phyloP scores from a whole-genome alignment of 169 alveolate species.

The Babesia gibsoni region DNA sequence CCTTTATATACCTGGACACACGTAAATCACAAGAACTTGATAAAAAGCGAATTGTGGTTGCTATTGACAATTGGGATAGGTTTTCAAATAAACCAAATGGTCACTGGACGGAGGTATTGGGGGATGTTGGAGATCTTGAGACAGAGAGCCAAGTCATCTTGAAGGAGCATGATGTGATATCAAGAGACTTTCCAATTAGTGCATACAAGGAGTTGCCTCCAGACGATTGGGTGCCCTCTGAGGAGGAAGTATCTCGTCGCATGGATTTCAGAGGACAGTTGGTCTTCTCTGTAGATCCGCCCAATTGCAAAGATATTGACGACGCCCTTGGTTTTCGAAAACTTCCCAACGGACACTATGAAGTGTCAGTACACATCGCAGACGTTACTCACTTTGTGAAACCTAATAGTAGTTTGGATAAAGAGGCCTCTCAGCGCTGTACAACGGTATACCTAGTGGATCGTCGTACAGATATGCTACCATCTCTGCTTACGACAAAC shows the following conservation, averaged over 20 bases:
- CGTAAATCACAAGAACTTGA: constrained; percentile 76
- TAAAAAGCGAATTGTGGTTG: constrained; percentile 87
- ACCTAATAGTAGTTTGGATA: constrained; percentile 94
- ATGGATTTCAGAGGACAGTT: constrained; percentile 81
- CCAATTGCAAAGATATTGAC: constrained; percentile 98
- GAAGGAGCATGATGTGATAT: constrained; percentile 76
- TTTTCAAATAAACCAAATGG: constrained; percentile 87
- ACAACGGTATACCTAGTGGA: constrained; percentile 96
- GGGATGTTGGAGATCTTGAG: constrained; percentile 84
- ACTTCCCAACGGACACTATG: constrained; percentile 70
- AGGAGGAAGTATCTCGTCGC: constrained; percentile 85
- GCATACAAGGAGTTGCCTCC: constrained; percentile 91
- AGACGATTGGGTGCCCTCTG: constrained; percentile 89
- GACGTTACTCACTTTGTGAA: constrained; percentile 98
- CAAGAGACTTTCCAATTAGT: constrained; percentile 84
- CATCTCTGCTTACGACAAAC: constrained; percentile 92
- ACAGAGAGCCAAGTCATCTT: constrained; percentile 84
- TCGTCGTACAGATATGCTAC: constrained; percentile 98
- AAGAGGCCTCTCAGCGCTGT: constrained; percentile 97
- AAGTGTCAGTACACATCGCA: constrained; percentile 99
- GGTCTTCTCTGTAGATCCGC: constrained; percentile 98
- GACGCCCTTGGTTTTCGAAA: constrained; percentile 92
- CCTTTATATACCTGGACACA: constrained; percentile 81
- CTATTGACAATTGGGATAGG: constrained; percentile 84
- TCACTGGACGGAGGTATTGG: constrained; percentile 89